Conservation (phyloP, 352 stramenopile species). For the Peronospora tabacina region DNA sequence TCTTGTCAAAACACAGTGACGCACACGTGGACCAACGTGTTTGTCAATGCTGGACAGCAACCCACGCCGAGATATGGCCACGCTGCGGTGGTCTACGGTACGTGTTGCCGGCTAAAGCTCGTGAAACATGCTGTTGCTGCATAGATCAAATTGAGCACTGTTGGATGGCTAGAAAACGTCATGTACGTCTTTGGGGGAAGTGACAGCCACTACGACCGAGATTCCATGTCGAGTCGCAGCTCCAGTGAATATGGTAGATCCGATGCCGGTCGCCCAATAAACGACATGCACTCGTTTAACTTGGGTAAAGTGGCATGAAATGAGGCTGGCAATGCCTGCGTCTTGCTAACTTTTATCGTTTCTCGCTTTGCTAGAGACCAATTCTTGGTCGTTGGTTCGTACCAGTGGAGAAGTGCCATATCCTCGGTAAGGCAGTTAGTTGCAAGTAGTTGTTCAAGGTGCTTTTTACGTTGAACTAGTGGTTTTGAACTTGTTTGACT, state of each 20-base stretch:
- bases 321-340: neutral
- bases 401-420: conserved; percentile 53
- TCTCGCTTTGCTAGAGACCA: conserved; percentile 40
- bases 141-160: neutral
- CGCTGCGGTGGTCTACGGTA: conserved; percentile 85
- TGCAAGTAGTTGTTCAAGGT: neutral
- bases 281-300: conserved; percentile 96
- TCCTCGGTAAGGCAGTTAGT: conserved; percentile 34
- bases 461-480: neutral
- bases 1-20: conserved; percentile 36
- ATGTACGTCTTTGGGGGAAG: conserved; percentile 34
- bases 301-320: conserved; percentile 39
- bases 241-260: conserved; percentile 90
- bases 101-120: neutral
- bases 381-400: conserved; percentile 31
- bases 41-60: conserved; percentile 68
- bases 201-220: conserved; percentile 44
- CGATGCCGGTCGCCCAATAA: conserved; percentile 77
- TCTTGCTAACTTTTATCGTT: conserved; percentile 3
- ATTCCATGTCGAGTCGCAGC: conserved; percentile 63
- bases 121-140: neutral
- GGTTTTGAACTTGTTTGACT: neutral
- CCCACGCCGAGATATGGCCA: conserved; percentile 93
- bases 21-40: conserved; percentile 74
- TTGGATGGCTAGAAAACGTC: conserved; percentile 15